Conservation (phyloP, 371 early-diverging fungal species). For the Circinella minor region DNA sequence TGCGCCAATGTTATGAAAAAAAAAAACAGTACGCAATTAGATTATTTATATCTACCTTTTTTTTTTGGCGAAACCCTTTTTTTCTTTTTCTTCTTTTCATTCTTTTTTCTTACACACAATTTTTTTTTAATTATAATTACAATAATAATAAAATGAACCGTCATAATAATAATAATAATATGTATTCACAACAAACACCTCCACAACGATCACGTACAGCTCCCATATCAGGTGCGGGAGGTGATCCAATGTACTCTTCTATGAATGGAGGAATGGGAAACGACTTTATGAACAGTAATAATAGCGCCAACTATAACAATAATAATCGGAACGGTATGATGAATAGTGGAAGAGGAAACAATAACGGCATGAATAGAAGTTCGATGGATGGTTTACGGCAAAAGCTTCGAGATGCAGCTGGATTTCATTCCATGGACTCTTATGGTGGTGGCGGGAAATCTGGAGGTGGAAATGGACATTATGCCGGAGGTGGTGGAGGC, state of each 20-base stretch:
- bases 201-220: slow-evolving; percentile 5
- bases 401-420: not conserved
- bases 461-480: not conserved
- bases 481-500: not conserved
- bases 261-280: not conserved
- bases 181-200: slow-evolving; percentile 6
- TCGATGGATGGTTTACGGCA: not conserved
- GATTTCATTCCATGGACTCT: slow-evolving; percentile 1
- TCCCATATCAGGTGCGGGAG: not conserved
- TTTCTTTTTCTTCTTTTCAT: not conserved
- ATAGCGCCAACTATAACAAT: not conserved
- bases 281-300: not conserved
- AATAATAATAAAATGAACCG: not conserved
- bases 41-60: not conserved
- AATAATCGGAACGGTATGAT: not conserved
- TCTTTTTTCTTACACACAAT: not conserved
- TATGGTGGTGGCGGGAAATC: not conserved
- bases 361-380: not conserved
- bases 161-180: not conserved
- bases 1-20: too few relatives aligned
- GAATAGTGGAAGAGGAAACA: not conserved
- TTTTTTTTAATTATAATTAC: not conserved
- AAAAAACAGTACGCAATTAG: too few relatives aligned
- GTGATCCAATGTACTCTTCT: not conserved
- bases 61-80: not conserved